Percentiles rank a stretch among this genome's conserved stretches.
phyloP scores from a whole-genome alignment of 495 filamentous ascomycete species.

The Xanthoparmelia taractica region DNA sequence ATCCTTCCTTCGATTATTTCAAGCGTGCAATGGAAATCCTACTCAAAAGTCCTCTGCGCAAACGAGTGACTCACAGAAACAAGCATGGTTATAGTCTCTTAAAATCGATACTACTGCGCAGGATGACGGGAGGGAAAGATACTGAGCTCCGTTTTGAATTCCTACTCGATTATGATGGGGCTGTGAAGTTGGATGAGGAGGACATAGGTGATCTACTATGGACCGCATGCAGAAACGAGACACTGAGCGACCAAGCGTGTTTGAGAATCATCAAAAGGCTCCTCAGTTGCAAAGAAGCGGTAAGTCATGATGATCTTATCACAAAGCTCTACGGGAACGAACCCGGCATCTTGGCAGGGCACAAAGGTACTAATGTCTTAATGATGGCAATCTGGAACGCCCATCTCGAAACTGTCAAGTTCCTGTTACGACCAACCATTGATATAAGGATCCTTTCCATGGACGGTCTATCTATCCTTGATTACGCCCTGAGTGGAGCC shows the following conservation, averaged over 20 bases:
- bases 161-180: background rate
- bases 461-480: background rate
- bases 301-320: background rate
- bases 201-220: background rate
- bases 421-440: conserved; percentile 1
- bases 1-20: background rate
- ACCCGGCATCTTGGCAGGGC: too few relatives aligned
- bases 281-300: background rate
- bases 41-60: background rate
- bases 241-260: background rate
- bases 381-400: background rate
- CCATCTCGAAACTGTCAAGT: background rate
- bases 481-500: background rate
- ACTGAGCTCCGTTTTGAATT: background rate
- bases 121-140: background rate
- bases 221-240: background rate
- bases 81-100: background rate
- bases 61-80: background rate
- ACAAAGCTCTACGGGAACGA: background rate
- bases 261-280: conserved; percentile 2
- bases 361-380: background rate
- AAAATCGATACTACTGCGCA: background rate
- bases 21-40: background rate
- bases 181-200: background rate
- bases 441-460: background rate